phyloP scores from a whole-genome alignment of 805 yeast species.

The Hanseniaspora osmophila region DNA sequence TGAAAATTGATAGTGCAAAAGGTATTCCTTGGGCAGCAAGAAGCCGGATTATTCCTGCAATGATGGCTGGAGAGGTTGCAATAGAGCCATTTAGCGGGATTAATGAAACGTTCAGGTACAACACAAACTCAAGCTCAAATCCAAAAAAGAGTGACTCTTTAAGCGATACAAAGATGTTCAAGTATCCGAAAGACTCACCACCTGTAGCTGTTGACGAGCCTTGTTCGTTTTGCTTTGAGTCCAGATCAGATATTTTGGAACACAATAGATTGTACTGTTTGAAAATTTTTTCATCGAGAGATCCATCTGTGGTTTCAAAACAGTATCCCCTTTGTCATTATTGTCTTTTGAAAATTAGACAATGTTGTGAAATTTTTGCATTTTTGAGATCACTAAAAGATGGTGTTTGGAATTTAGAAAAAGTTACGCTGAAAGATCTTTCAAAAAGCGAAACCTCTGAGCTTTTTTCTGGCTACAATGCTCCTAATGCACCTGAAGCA shows the following conservation, averaged over 20 bases:
- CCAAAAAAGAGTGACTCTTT: neutral
- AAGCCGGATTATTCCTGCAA: constrained; percentile 45
- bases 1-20: constrained; percentile 49
- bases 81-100: constrained; percentile 80
- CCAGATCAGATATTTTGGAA: constrained; percentile 51
- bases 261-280: constrained; percentile 67
- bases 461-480: too few species aligned
- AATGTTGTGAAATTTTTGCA: constrained; percentile 71
- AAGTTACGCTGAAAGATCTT: constrained; percentile 17
- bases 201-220: constrained; percentile 66
- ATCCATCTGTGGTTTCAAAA: constrained; percentile 17
- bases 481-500: too few species aligned
- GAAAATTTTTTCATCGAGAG: constrained; percentile 29
- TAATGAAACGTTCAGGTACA: constrained; percentile 53
- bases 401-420: constrained; percentile 45
- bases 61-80: constrained; percentile 67
- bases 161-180: constrained; percentile 26
- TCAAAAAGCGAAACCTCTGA: neutral
- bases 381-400: constrained; percentile 51
- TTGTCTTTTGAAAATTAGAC: constrained; percentile 67
- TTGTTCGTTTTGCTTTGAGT: constrained; percentile 79
- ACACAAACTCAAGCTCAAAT: constrained; percentile 8
- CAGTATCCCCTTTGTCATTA: constrained; percentile 63
- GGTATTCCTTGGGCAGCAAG: constrained; percentile 49
- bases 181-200: constrained; percentile 34